These are phyloP conservation scores for Suhomyces coccinellae DNA, from an alignment of 1,139 yeast species.

Conservation along the genomic window DNA sequence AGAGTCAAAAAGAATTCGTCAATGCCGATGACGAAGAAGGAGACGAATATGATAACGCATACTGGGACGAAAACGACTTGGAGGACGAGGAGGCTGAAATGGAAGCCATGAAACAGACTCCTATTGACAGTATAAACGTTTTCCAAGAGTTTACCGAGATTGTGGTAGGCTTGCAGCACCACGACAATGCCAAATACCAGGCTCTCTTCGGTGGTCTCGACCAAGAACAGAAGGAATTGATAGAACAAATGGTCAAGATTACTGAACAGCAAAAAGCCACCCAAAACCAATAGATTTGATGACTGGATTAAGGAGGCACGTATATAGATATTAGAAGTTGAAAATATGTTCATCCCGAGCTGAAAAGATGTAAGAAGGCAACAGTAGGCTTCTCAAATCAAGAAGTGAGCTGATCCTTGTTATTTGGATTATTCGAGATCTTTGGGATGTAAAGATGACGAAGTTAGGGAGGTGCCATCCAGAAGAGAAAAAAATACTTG, in stretches of 20 bases:
- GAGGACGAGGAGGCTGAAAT: slow-evolving; percentile 55
- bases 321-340: background rate
- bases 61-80: slow-evolving; percentile 37
- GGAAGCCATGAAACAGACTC: slow-evolving; percentile 55
- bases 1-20: slow-evolving; percentile 26
- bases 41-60: slow-evolving; percentile 30
- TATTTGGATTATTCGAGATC: too few species aligned
- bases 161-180: slow-evolving; percentile 29
- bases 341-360: background rate
- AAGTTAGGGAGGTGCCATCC: too few species aligned
- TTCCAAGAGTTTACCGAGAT: slow-evolving; percentile 43
- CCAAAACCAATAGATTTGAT: slow-evolving; percentile 1
- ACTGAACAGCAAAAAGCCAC: slow-evolving; percentile 17
- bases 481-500: too few species aligned
- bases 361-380: too few species aligned
- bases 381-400: too few species aligned
- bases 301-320: background rate
- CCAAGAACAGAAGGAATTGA: slow-evolving; percentile 35
- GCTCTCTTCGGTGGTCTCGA: slow-evolving; percentile 42
- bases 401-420: too few species aligned
- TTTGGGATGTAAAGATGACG: too few species aligned
- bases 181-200: slow-evolving; percentile 34
- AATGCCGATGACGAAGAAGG: slow-evolving; percentile 34
- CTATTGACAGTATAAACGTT: slow-evolving; percentile 50
- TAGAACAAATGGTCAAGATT: slow-evolving; percentile 28